Percentiles rank a stretch among this genome's conserved stretches.
These are phyloP conservation scores for Elasticomyces elasticus DNA, from an alignment of 495 filamentous ascomycete species.

Conservation along the genomic window DNA sequence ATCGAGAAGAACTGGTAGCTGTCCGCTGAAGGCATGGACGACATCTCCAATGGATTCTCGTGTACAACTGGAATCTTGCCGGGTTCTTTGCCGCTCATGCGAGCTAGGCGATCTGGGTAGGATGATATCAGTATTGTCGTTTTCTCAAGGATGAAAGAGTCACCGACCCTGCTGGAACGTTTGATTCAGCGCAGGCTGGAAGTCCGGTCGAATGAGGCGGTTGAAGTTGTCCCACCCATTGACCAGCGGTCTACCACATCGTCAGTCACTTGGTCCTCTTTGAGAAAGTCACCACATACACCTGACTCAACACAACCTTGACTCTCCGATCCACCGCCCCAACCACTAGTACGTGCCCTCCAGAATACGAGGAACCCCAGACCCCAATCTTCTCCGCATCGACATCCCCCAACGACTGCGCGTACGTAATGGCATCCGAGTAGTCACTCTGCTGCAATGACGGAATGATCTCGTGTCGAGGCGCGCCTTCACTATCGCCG, in stretches of 20 bases:
- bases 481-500: slow-evolving; percentile 24
- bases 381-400: slow-evolving; percentile 26
- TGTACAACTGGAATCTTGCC: neutral
- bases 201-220: slow-evolving; percentile 8
- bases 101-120: neutral
- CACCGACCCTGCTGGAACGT: slow-evolving; percentile 12
- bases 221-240: slow-evolving; percentile 7
- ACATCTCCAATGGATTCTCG: neutral
- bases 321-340: slow-evolving; percentile 27
- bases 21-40: slow-evolving; percentile 13
- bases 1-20: slow-evolving; percentile 11
- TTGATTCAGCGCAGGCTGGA: neutral
- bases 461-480: slow-evolving; percentile 29
- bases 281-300: neutral
- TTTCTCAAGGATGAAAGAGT: too few relatives aligned
- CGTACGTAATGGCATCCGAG: slow-evolving; percentile 31
- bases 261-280: neutral
- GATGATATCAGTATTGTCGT: too few relatives aligned
- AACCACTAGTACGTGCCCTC: slow-evolving; percentile 27
- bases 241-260: slow-evolving; percentile 4
- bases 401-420: slow-evolving; percentile 21
- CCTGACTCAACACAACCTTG: neutral
- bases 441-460: slow-evolving; percentile 26
- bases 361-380: slow-evolving; percentile 31
- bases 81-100: neutral